Evolutionary conservation across 108 stramenopile genomes (phyloP).

Genomic region (Epithemia pelagica): DNA sequence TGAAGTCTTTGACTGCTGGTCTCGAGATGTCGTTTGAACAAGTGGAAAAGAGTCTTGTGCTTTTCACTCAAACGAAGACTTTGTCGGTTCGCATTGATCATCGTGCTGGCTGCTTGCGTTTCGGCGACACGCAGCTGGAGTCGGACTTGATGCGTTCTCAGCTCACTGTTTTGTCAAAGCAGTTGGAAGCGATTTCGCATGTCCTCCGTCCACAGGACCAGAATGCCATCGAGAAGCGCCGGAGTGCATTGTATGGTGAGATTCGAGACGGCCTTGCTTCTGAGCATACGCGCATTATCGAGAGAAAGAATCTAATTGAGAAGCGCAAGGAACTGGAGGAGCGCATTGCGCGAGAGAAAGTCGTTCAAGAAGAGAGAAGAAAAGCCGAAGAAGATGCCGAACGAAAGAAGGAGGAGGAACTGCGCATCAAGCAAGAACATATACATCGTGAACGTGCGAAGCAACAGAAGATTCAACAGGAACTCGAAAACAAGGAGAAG

Average conservation of each 20-base stretch:
- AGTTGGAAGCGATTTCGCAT: slow-evolving; percentile 42
- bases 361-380: slow-evolving; percentile 51
- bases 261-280: slow-evolving; percentile 55
- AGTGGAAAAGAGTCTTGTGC: slow-evolving; percentile 86
- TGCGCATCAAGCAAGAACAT: slow-evolving; percentile 70
- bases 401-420: slow-evolving; percentile 83
- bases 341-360: slow-evolving; percentile 66
- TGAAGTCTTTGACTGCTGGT: slow-evolving; percentile 65
- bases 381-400: slow-evolving; percentile 67
- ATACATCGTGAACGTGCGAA: slow-evolving; percentile 81
- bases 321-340: slow-evolving; percentile 90
- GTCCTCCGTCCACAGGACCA: slow-evolving; percentile 42
- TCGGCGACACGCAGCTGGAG: slow-evolving; percentile 73
- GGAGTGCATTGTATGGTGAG: slow-evolving; percentile 46
- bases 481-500: slow-evolving; percentile 81
- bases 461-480: slow-evolving; percentile 81
- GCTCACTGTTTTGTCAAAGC: slow-evolving; percentile 65
- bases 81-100: slow-evolving; percentile 80
- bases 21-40: slow-evolving; percentile 80
- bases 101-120: slow-evolving; percentile 81
- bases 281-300: slow-evolving; percentile 69
- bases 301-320: slow-evolving; percentile 86
- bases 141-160: slow-evolving; percentile 72
- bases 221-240: slow-evolving; percentile 16
- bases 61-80: slow-evolving; percentile 57